phyloP scores from a whole-genome alignment of 2,329 filamentous ascomycete species.

The Clonostachys byssicola region DNA sequence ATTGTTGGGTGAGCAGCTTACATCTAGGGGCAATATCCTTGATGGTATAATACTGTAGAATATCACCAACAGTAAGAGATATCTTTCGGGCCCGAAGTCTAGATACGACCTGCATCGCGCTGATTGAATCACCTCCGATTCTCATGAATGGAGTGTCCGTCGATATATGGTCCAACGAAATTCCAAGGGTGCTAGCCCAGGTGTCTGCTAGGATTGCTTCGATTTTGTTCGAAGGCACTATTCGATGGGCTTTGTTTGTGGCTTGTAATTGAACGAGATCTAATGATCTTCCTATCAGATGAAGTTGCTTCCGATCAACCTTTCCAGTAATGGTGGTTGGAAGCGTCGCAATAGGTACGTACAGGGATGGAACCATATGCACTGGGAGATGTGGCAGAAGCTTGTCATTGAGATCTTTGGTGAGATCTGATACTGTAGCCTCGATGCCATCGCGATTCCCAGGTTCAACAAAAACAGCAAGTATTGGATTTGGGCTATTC shows the following conservation, averaged over 20 bases:
- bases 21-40: conserved; percentile 10
- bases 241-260: neutral
- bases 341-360: neutral
- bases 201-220: neutral
- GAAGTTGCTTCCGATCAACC: neutral
- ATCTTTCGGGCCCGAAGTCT: conserved; percentile 21
- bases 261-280: neutral
- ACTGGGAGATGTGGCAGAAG: conserved; percentile 12
- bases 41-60: conserved; percentile 21
- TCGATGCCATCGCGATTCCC: neutral
- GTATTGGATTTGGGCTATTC: neutral
- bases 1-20: neutral
- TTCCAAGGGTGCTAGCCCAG: conserved; percentile 22
- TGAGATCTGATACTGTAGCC: neutral
- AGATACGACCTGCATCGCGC: conserved; percentile 37
- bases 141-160: conserved; percentile 26
- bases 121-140: conserved; percentile 38
- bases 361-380: conserved; percentile 9
- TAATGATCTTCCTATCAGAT: conserved; percentile 4
- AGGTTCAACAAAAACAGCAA: neutral
- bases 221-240: neutral
- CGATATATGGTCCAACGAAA: conserved; percentile 9
- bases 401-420: neutral
- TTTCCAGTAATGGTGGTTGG: neutral
- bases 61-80: conserved; percentile 1